Conservation (phyloP, 2,329 filamentous ascomycete genomes). For the Cladosporium halotolerans region DNA sequence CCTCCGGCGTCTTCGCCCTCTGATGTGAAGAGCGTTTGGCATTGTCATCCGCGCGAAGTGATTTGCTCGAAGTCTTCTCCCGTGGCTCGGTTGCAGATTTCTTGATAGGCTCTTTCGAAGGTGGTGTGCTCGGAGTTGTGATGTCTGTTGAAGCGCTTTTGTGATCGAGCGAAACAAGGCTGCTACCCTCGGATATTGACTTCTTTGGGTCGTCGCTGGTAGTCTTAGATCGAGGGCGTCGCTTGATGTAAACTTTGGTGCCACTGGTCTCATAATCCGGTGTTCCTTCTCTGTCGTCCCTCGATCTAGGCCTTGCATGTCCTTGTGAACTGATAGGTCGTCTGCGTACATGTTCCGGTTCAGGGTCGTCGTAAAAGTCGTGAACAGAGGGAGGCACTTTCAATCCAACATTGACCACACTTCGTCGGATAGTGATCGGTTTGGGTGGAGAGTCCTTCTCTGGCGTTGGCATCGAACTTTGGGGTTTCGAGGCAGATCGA, state of each 20-base stretch:
- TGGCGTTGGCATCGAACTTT: constrained; percentile 19
- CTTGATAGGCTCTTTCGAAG: neutral
- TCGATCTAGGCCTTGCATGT: constrained; percentile 20
- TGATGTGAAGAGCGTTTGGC: neutral
- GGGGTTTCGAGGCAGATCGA: constrained; percentile 14
- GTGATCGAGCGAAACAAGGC: constrained; percentile 25
- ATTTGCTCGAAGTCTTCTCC: constrained; percentile 3
- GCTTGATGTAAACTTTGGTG: constrained; percentile 29
- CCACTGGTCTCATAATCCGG: constrained; percentile 29
- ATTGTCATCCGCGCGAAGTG: neutral
- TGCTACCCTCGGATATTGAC: constrained; percentile 21
- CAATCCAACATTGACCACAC: constrained; percentile 28
- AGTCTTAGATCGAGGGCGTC: constrained; percentile 19
- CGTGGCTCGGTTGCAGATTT: neutral
- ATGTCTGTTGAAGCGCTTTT: constrained; percentile 26
- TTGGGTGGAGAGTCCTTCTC: constrained; percentile 25
- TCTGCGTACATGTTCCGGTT: constrained; percentile 17
- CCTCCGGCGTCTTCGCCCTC: neutral
- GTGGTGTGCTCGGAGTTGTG: constrained; percentile 24
- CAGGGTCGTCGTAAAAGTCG: constrained; percentile 25
- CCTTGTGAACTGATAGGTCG: constrained; percentile 18
- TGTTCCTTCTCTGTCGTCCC: constrained; percentile 17
- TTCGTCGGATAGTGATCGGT: constrained; percentile 24
- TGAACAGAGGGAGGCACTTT: constrained; percentile 28
- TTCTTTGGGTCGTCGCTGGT: constrained; percentile 15